Evolutionary conservation across 495 filamentous ascomycete genomes (phyloP).

Genomic region (Penicillium roqueforti): DNA sequence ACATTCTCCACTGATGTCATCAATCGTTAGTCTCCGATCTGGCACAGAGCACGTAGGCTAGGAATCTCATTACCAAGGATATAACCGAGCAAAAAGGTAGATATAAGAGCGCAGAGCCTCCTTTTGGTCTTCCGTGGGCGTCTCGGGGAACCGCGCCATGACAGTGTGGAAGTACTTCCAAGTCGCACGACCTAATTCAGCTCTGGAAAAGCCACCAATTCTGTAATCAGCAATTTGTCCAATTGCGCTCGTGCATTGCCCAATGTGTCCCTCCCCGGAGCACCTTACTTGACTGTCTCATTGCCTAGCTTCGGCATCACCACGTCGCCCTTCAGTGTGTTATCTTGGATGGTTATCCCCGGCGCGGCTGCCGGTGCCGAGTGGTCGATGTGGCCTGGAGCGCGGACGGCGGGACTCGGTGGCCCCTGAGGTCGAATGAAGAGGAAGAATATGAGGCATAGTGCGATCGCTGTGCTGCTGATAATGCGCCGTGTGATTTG

Average conservation of each 20-base stretch:
- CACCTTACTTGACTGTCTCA: constrained; percentile 65
- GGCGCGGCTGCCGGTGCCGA: constrained; percentile 14
- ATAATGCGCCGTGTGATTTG: constrained; percentile 41
- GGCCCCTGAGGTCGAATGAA: constrained; percentile 41
- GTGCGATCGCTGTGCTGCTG: constrained; percentile 31
- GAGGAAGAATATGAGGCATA: constrained; percentile 39
- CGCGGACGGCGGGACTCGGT: constrained; percentile 39
- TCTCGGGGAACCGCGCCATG: constrained; percentile 87
- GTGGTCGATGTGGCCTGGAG: constrained; percentile 42
- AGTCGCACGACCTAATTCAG: constrained; percentile 79
- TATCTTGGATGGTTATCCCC: constrained; percentile 29
- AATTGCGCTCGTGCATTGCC: background rate
- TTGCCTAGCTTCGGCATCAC: constrained; percentile 91
- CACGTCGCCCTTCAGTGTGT: constrained; percentile 65
- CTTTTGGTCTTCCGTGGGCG: constrained; percentile 77
- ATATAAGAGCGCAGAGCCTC: constrained; percentile 80
- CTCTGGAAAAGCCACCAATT: constrained; percentile 45
- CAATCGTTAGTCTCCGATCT: constrained; percentile 14
- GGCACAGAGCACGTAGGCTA: background rate
- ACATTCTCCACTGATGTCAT: constrained; percentile 72
- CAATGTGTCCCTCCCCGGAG: background rate
- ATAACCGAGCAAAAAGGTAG: constrained; percentile 84
- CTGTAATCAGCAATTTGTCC: constrained; percentile 3
- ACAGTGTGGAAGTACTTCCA: constrained; percentile 96
- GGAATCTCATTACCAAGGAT: constrained; percentile 61